These are phyloP conservation scores for Pisolithus marmoratus DNA, from an alignment of 768 basidiomycete genomes.

Conservation along the genomic window DNA sequence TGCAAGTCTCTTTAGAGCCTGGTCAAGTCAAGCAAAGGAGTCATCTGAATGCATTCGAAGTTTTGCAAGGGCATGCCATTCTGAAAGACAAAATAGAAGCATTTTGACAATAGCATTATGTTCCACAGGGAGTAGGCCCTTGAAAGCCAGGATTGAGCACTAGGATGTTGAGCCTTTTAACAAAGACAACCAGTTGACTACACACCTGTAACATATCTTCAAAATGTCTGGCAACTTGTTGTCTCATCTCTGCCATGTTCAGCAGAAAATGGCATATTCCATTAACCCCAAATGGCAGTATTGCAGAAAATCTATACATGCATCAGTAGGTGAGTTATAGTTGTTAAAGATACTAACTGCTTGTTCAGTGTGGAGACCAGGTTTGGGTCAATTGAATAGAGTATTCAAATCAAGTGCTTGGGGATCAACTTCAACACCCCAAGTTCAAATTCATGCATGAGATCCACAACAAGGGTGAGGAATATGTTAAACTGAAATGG, in stretches of 20 bases:
- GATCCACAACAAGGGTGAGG: conserved; percentile 26
- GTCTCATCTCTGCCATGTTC: conserved; percentile 32
- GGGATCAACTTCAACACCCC: conserved; percentile 35
- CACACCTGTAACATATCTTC: conserved; percentile 38
- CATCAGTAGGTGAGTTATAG: neutral
- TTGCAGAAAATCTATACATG: neutral
- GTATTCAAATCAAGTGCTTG: conserved; percentile 31
- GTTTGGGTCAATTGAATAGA: conserved; percentile 10
- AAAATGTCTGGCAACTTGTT: conserved; percentile 34
- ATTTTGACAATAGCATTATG: too few species aligned
- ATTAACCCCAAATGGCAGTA: conserved; percentile 18
- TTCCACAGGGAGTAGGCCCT: too few species aligned
- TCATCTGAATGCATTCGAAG: too few species aligned
- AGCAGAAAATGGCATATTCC: conserved; percentile 32
- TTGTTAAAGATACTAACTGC: conserved; percentile 11
- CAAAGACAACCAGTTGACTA: neutral
- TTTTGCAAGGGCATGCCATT: too few species aligned
- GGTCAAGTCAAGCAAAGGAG: too few species aligned
- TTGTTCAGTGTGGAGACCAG: conserved; percentile 18
- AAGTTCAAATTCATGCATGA: conserved; percentile 38
- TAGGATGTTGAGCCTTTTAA: neutral
- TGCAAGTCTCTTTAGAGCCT: too few species aligned
- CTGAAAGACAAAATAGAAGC: too few species aligned
- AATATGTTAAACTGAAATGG: conserved; percentile 20
- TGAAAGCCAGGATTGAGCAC: too few species aligned